Evolutionary conservation across 768 basidiomycete species (phyloP).

Genomic region (Chlorophyllum brunneum): DNA sequence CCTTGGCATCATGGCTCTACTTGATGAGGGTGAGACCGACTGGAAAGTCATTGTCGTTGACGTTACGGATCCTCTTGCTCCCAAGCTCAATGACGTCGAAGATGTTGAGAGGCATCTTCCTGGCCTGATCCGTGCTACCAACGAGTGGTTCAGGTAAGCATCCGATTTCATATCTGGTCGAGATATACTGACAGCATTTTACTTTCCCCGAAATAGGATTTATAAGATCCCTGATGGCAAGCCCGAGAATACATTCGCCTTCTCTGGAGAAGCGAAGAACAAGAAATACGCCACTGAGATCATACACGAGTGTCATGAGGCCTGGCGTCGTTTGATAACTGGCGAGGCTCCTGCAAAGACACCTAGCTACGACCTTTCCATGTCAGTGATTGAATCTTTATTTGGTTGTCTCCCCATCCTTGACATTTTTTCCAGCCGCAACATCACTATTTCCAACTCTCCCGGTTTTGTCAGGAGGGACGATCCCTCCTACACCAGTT

Average conservation of each 20-base stretch:
- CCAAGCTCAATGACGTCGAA: constrained; percentile 97
- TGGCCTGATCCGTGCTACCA: constrained; percentile 93
- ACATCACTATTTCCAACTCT: constrained; percentile 73
- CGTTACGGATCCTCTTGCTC: constrained; percentile 89
- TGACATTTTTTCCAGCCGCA: constrained; percentile 49
- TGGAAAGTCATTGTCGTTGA: constrained; percentile 99
- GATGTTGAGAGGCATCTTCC: constrained; percentile 98
- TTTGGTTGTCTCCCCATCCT: constrained; percentile 8
- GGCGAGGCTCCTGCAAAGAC: constrained; percentile 79
- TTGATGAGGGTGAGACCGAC: constrained; percentile 99
- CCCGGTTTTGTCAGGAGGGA: constrained; percentile 61
- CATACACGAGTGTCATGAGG: constrained; percentile 97
- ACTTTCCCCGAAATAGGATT: constrained; percentile 47
- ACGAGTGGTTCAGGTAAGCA: constrained; percentile 94
- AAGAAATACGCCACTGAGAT: constrained; percentile 99
- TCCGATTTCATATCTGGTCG: background rate
- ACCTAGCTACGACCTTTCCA: constrained; percentile 69
- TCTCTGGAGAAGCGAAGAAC: constrained; percentile 99
- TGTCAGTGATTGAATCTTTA: constrained; percentile 50
- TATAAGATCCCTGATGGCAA: constrained; percentile 97
- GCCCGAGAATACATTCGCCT: constrained; percentile 97
- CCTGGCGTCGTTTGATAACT: constrained; percentile 90
- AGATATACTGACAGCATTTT: constrained; percentile 7
- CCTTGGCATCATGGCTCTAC: constrained; percentile 98
- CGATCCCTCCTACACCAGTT: constrained; percentile 56